Evolutionary conservation across 78 protist species (phyloP), one percentile per base, ranked within the genome.

Genomic region (Anaeramoeba flamelloides): DNA sequence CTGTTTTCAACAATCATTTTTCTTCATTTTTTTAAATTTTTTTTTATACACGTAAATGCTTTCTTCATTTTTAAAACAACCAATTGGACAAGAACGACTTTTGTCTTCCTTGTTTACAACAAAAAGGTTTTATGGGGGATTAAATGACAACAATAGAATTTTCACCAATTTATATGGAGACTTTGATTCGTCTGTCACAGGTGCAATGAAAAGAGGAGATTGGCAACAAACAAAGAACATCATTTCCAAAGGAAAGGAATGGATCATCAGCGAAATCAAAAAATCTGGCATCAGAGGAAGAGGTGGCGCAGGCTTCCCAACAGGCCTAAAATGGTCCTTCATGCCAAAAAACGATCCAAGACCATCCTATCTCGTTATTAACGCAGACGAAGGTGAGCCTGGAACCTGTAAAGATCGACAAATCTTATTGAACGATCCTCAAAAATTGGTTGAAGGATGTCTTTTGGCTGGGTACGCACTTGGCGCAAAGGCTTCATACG

Each of bases 401-500:
- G 98, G 99, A 38, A 95, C 99, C 0, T 97, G 98, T 90, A 97
- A 97, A 81, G 99, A 97, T 84, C 79, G 99, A 12, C 98, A 97
- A 77, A 97, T 97, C 65, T 92, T 97, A 94, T 87, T 97, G 53
- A 90, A 94, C 77, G 99, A 97, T 77, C 98, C 99, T 36, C 98
- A 97, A 84, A 97, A 91, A 85, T 89, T 97, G 32, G 87, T 94
- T 22, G 97, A 94, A n/a, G 98, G 98, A 64, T 89, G 94, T 83
- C 86, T 97, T 53, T 2, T 95, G 34, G 97, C 97, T 26, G 98
- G 96, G 36, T 76, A 86, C 31, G 95, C 97, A 26, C 94, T 97
- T 97, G 88, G 94, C 69, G 99, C 99, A 1, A 79, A 86, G 37
- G 95, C 91, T 0, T n/a, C 96, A 1, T 94, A 95, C 90, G 95